These are phyloP conservation scores for Ceratocystis papillata DNA, from an alignment of 2,329 filamentous ascomycete species.

Conservation along the genomic window DNA sequence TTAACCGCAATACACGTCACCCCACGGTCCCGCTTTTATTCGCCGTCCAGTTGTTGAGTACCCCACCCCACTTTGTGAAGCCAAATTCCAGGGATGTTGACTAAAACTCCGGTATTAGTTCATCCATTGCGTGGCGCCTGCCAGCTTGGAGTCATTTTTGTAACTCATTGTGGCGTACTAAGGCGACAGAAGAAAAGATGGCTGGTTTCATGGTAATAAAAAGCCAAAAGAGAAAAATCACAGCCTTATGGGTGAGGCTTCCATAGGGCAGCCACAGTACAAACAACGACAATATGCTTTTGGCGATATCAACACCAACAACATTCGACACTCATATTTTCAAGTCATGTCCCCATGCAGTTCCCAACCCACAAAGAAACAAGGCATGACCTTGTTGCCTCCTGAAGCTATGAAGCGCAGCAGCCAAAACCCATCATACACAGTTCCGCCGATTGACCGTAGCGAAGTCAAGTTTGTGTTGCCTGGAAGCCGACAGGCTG, in stretches of 20 bases:
- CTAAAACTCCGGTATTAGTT: slow-evolving; percentile 8
- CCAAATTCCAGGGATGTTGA: not conserved
- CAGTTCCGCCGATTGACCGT: not conserved
- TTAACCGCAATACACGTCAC: not conserved
- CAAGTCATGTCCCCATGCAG: not conserved
- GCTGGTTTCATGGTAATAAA: not conserved
- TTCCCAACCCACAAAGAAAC: slow-evolving; percentile 3
- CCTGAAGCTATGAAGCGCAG: not conserved
- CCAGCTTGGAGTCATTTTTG: not conserved
- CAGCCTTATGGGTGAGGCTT: not conserved
- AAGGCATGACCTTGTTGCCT: not conserved
- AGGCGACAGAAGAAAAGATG: not conserved
- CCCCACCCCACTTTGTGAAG: slow-evolving; percentile 1
- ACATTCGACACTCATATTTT: not conserved
- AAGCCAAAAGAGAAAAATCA: not conserved
- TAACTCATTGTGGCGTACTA: not conserved
- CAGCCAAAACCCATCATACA: not conserved
- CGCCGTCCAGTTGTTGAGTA: not conserved
- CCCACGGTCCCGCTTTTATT: not conserved
- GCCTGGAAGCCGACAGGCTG: slow-evolving; percentile 17
- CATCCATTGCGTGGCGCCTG: slow-evolving; percentile 1
- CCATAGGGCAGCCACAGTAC: not conserved
- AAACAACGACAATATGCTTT: not conserved
- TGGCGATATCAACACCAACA: not conserved
- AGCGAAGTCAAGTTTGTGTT: slow-evolving; percentile 22